phyloP scores from a whole-genome alignment of 2,329 filamentous ascomycete genomes.

The Metarhizium robertsii region DNA sequence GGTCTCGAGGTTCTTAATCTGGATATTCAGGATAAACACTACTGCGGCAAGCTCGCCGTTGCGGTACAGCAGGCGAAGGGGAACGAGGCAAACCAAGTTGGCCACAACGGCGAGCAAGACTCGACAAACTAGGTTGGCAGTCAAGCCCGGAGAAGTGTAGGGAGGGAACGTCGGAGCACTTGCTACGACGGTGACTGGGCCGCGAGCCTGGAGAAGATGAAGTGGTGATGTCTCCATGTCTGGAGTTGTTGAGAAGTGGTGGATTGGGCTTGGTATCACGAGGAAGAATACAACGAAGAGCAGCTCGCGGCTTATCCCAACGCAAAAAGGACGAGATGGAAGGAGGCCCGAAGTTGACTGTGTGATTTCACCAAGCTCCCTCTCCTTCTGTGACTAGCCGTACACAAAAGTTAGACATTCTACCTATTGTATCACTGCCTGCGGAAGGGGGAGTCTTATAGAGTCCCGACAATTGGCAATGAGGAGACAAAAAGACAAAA shows the following conservation, averaged over 20 bases:
- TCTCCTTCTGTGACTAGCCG: neutral
- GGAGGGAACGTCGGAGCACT: slow-evolving; percentile 6
- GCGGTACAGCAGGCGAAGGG: slow-evolving; percentile 38
- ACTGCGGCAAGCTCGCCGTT: slow-evolving; percentile 46
- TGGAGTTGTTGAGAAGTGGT: neutral
- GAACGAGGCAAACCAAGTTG: slow-evolving; percentile 38
- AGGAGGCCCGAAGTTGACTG: neutral
- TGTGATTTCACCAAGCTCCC: neutral
- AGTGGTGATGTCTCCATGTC: slow-evolving; percentile 1
- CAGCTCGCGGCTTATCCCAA: neutral
- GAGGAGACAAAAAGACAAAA: neutral
- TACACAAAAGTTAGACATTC: slow-evolving; percentile 1
- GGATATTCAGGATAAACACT: slow-evolving; percentile 36
- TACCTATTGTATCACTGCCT: slow-evolving; percentile 1
- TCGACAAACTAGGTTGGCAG: slow-evolving; percentile 39
- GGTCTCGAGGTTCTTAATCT: slow-evolving; percentile 37
- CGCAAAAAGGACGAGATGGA: neutral
- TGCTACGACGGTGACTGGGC: slow-evolving; percentile 1
- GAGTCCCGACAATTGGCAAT: neutral
- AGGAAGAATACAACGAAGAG: neutral
- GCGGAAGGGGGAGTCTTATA: slow-evolving; percentile 2
- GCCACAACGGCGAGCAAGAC: slow-evolving; percentile 36
- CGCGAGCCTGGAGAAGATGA: neutral
- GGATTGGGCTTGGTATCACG: neutral
- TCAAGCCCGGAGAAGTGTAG: slow-evolving; percentile 20